Evolutionary conservation across 768 basidiomycete species (phyloP).

Genomic region (Mycena haematopus): DNA sequence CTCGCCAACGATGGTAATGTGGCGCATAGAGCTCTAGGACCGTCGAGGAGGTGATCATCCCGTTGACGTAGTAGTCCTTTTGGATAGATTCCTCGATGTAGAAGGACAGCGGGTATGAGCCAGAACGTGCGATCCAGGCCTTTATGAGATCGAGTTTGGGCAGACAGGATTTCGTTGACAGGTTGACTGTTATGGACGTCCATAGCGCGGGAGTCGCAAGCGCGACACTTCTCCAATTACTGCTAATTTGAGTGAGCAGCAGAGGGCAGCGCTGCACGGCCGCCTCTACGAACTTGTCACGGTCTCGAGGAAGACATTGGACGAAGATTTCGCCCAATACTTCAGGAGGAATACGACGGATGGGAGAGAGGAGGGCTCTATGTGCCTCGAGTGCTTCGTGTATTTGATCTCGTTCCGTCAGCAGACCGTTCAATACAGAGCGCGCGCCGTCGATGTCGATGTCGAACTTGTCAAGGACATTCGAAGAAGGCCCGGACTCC

Average conservation of each 20-base stretch:
- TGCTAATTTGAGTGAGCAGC: conserved; percentile 33
- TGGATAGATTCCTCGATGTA: conserved; percentile 29
- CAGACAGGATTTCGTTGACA: conserved; percentile 12
- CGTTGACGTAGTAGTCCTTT: conserved; percentile 16
- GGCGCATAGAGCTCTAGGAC: conserved; percentile 36
- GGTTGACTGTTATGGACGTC: conserved; percentile 31
- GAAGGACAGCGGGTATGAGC: conserved; percentile 35
- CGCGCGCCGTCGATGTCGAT: conserved; percentile 25
- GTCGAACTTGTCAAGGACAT: conserved; percentile 14
- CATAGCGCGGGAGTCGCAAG: conserved; percentile 34
- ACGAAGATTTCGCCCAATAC: conserved; percentile 35
- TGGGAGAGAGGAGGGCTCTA: conserved; percentile 32
- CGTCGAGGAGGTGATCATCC: conserved; percentile 22
- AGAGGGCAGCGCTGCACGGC: conserved; percentile 18
- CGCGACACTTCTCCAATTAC: conserved; percentile 33
- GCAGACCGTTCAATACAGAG: conserved; percentile 21
- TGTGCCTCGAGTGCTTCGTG: conserved; percentile 27
- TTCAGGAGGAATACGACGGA: conserved; percentile 35
- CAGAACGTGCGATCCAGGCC: conserved; percentile 37
- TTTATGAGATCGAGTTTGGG: conserved; percentile 29
- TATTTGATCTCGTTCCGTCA: conserved; percentile 22
- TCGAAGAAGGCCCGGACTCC: conserved; percentile 4
- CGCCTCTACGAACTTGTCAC: conserved; percentile 12
- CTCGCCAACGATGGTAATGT: conserved; percentile 36
- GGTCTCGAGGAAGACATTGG: conserved; percentile 26